Evolutionary conservation across 257 asterid species (phyloP).

Genomic region (Solanum piurae): DNA sequence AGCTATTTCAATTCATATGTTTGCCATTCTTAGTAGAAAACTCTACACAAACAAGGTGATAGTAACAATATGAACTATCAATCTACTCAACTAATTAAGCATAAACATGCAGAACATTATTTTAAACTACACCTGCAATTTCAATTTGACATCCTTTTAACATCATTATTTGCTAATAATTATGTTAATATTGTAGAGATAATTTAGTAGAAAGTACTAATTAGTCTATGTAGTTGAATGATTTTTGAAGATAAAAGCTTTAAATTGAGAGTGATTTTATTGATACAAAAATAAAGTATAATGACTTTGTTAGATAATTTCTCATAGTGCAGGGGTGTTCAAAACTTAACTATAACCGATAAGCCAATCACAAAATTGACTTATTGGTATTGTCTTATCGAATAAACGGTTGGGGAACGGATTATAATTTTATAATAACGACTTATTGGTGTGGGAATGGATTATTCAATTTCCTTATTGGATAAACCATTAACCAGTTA

Average conservation of each 20-base stretch:
- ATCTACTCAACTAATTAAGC: neutral
- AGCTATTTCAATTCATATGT: neutral
- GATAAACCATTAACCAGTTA: too few relatives aligned
- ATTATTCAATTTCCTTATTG: too few relatives aligned
- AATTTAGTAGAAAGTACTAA: neutral
- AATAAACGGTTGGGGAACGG: too few relatives aligned
- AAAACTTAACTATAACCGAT: too few relatives aligned
- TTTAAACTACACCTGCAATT: neutral
- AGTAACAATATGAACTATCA: neutral
- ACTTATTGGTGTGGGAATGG: rapidly evolving
- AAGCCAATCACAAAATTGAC: too few relatives aligned
- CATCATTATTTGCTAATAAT: neutral
- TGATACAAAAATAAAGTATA: too few relatives aligned
- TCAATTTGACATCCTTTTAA: neutral
- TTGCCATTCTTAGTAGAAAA: neutral
- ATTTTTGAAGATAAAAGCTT: too few relatives aligned
- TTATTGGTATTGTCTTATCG: too few relatives aligned
- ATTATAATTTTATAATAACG: too few relatives aligned
- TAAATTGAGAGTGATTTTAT: too few relatives aligned
- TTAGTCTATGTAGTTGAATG: neutral
- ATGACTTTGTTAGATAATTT: too few relatives aligned
- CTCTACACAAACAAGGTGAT: neutral
- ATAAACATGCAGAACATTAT: neutral
- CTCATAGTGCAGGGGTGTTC: too few relatives aligned
- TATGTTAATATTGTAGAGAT: neutral